Percentiles rank a stretch among this genome's conserved stretches.
Evolutionary conservation across 2,329 filamentous ascomycete genomes (phyloP).

Genomic region (Claviceps monticola): DNA sequence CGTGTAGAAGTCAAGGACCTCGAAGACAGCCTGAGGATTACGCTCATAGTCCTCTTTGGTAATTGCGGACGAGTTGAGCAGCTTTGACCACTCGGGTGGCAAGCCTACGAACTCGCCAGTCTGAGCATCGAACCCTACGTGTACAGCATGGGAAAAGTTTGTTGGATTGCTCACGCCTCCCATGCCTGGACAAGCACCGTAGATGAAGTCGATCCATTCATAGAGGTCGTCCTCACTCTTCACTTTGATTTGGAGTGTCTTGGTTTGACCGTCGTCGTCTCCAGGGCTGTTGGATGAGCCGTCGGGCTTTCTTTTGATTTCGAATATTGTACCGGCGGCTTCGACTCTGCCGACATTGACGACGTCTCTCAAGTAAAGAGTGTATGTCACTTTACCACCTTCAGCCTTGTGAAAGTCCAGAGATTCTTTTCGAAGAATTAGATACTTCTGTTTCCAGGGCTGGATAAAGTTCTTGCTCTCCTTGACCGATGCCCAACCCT

Average conservation of each 20-base stretch:
- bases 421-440: constrained; percentile 83
- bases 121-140: constrained; percentile 92
- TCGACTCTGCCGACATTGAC: constrained; percentile 85
- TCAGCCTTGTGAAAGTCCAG: constrained; percentile 92
- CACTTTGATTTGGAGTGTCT: constrained; percentile 80
- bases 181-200: constrained; percentile 92
- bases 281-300: constrained; percentile 57
- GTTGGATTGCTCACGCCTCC: constrained; percentile 96
- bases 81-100: constrained; percentile 91
- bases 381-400: constrained; percentile 74
- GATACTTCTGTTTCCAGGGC: constrained; percentile 78
- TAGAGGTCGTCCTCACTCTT: constrained; percentile 95
- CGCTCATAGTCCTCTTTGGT: constrained; percentile 98
- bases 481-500: constrained; percentile 75
- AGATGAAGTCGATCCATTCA: constrained; percentile 97
- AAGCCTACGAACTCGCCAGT: constrained; percentile 91
- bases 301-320: constrained; percentile 68
- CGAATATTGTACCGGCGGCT: constrained; percentile 81
- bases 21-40: constrained; percentile 75
- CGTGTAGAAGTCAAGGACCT: constrained; percentile 75
- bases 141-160: constrained; percentile 93
- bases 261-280: constrained; percentile 67
- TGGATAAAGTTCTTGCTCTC: constrained; percentile 79
- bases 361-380: constrained; percentile 74
- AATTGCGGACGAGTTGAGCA: constrained; percentile 90